Base-by-base conservation (phyloP, 371 early-diverging fungal genomes). In the Vairimorpha ceranae region DNA sequence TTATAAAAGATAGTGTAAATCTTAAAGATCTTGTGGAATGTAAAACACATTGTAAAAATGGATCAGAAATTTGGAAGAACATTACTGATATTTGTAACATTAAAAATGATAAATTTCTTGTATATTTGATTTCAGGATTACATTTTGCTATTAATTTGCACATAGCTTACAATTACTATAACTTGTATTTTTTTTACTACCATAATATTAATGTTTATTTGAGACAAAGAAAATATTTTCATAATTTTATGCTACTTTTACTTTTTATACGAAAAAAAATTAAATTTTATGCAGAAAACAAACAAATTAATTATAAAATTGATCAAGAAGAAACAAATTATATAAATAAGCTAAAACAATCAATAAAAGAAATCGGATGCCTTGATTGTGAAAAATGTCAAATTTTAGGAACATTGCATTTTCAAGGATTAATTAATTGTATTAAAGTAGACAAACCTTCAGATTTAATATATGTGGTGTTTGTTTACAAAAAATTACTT, bases 381-480 rank as follows among this genome's bases (percentile, higher is more conserved):
- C 8, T 70, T 1, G 64, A 52, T 30, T 70, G 71, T 54, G 63
- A 70, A 1, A 70, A 52, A 63, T 70, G 71, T 52, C 54, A 61
- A 63, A 23, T 70, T 2, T 59, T 51, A 15, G 61, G 71, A 12
- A 61, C 67, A 41, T 17, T 70, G 4, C 51, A 70, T 43, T 70
- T 70, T 48, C 14, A 45, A 35, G 71, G 71, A 27, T 56, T 67
- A 41, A 52, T 10, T n/a, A 14, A 7, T n/a, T 10, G 35, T 33
- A 6, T 35, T 2, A 19, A 30, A 14, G 19, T n/a, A 4, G 33
- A 54, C 12, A 19, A 12, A 19, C 30, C 54, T 15, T 51, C 14
- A 52, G 21, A 52, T 23, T 23, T 52, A 3, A 52, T 67, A 6
- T 67, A 36, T 52, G 2, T 52, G 15, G 2, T 67, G 2, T 33